Base-by-base conservation (phyloP, 192 early-diverging fungal species). In the Fimicolochytrium jonesii region DNA sequence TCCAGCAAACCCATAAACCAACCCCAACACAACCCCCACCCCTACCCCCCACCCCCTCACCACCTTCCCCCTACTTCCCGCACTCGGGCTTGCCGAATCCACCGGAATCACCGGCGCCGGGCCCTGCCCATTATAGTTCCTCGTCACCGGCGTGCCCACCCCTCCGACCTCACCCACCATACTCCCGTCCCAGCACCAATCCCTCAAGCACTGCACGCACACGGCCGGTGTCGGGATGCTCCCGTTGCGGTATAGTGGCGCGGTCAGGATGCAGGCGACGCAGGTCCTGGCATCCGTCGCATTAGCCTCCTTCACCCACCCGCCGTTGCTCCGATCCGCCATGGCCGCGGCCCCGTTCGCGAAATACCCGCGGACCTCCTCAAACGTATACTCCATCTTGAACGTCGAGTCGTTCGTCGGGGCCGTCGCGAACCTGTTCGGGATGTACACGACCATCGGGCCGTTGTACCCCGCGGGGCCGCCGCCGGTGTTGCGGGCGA, bases 381-480 rank as follows among this genome's bases (percentile, higher is more conserved):
- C 56, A 7, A 20, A 13, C n/a, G 41, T 46, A 50, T 66, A 66
- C 3, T 7, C 54, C 6, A 49, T 15, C 42, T 50, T 49, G 48
- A 41, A 71, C 7, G 69, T 71, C 39, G 62, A 54, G 32, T 41
- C 6, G 62, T 71, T 71, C n/a, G 69, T 52, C 20, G 41, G 32
- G 48, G 1, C 35, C 25, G 41, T 22, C 7, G 22, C 31, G 36
- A 55, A 25, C 29, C 49, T 25, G 69, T 60, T 66, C 23, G 69
- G 69, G n/a, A 66, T 25, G 44, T 66, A 71, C 17, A 71, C 43
- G 13, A 71, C 23, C n/a, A 71, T 17, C 9, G 69, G 69, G 4
- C 56, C 55, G 37, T 6, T 42, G 35, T 55, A 61, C 36, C 20
- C 29, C 20, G 48, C 28, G 26, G 30, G 15, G 9, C 20, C 43